These are phyloP conservation scores for Holtermannia corniformis DNA, from an alignment of 768 basidiomycete species.

Conservation along the genomic window DNA sequence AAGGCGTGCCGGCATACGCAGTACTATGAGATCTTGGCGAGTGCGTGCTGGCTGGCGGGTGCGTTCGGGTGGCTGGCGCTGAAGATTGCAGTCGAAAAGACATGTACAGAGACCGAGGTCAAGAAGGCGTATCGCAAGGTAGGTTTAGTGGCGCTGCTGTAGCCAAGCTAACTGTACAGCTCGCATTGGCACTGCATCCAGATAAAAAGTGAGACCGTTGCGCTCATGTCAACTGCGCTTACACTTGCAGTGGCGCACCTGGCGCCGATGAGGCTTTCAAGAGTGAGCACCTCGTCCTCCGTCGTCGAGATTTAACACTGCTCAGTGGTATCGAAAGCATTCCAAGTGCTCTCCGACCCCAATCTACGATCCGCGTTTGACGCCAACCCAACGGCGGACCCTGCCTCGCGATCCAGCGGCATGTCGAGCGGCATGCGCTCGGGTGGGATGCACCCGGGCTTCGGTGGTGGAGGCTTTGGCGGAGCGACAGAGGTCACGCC, in stretches of 20 bases:
- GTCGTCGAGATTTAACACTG: not conserved
- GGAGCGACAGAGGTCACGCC: constrained; percentile 76
- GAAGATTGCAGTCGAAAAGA: constrained; percentile 32
- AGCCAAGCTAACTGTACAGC: constrained; percentile 44
- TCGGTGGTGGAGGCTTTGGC: constrained; percentile 31
- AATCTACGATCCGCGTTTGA: constrained; percentile 85
- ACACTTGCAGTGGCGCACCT: constrained; percentile 75
- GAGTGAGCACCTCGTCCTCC: constrained; percentile 49
- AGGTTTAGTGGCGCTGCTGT: constrained; percentile 15
- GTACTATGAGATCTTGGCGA: constrained; percentile 81
- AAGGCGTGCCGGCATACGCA: constrained; percentile 74
- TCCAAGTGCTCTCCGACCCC: constrained; percentile 87
- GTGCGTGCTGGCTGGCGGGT: constrained; percentile 15
- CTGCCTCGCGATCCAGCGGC: constrained; percentile 69
- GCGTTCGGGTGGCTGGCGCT: not conserved
- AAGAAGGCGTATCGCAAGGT: constrained; percentile 96
- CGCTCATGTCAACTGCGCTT: not conserved
- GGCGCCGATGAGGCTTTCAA: constrained; percentile 98
- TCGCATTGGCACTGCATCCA: constrained; percentile 58
- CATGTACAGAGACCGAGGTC: constrained; percentile 38
- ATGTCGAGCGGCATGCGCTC: constrained; percentile 45
- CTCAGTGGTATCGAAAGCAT: constrained; percentile 93
- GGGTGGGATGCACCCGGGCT: constrained; percentile 21
- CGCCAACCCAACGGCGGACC: constrained; percentile 53
- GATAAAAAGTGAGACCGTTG: constrained; percentile 37